Conservation (phyloP, 768 basidiomycete genomes). For the Termitomyces sp. region DNA sequence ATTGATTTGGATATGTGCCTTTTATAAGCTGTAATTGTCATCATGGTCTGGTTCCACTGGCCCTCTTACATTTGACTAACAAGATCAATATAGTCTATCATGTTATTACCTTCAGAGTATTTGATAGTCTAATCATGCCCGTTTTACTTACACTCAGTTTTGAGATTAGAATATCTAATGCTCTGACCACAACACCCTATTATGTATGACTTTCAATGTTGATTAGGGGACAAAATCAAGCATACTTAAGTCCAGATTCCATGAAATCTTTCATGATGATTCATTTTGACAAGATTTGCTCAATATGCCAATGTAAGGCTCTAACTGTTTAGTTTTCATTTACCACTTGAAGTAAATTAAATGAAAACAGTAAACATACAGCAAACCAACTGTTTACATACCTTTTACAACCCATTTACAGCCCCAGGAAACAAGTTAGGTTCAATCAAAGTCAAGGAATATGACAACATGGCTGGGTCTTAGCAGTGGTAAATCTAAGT, state of each 20-base stretch:
- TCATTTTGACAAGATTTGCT: not conserved
- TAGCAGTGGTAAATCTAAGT: too few relatives aligned
- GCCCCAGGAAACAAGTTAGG: too few relatives aligned
- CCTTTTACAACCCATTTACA: not conserved
- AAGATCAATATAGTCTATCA: not conserved
- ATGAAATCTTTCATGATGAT: not conserved
- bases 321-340: not conserved
- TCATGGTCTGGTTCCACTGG: too few relatives aligned
- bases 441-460: not conserved
- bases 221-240: not conserved
- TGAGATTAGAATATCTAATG: not conserved
- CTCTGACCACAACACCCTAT: not conserved
- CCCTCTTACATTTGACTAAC: not conserved
- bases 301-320: not conserved
- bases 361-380: not conserved
- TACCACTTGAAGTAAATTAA: not conserved
- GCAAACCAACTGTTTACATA: too few relatives aligned
- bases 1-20: too few relatives aligned
- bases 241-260: not conserved
- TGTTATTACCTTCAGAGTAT: not conserved
- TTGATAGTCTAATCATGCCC: not conserved
- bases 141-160: not conserved
- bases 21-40: too few relatives aligned
- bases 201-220: not conserved
- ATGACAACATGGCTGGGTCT: not conserved